These are phyloP conservation scores for Breviolum minutum DNA, from an alignment of 73 alveolate genomes.

Conservation along the genomic window DNA sequence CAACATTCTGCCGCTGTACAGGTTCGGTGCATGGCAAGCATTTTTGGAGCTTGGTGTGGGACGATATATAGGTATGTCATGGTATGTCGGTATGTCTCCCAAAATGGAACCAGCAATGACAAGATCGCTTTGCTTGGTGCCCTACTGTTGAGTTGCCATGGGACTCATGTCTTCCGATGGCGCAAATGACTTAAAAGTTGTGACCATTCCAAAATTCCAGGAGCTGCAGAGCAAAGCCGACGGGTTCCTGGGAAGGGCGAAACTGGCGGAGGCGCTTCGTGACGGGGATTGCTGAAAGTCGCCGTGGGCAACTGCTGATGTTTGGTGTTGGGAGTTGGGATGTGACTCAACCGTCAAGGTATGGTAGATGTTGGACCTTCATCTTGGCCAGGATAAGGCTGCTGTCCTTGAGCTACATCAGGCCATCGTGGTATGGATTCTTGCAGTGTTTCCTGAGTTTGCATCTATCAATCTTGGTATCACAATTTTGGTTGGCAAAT, in stretches of 20 bases:
- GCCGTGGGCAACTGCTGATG: not conserved
- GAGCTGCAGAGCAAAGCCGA: conserved; percentile 75
- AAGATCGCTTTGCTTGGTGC: too few relatives aligned
- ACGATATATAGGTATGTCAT: not conserved
- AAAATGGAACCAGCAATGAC: too few relatives aligned
- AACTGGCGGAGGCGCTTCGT: conserved; percentile 57
- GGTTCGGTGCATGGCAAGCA: not conserved
- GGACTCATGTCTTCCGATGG: too few relatives aligned
- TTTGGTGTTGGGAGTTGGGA: not conserved
- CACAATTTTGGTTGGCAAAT: too few relatives aligned
- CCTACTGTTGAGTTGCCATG: too few relatives aligned
- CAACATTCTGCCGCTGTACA: conserved; percentile 40
- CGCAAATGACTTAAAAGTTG: not conserved
- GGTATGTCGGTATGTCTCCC: not conserved
- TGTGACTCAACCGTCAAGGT: too few relatives aligned
- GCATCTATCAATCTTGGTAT: too few relatives aligned
- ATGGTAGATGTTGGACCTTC: too few relatives aligned
- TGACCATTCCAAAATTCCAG: not conserved
- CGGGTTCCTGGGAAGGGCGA: conserved; percentile 56
- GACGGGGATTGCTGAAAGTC: not conserved
- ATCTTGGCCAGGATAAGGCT: not conserved
- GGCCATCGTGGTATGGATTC: not conserved
- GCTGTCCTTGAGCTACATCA: conserved; percentile 12
- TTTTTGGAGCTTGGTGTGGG: not conserved
- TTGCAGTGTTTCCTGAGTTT: not conserved